Conservation (phyloP, 306 rosid genomes). For the Lithocarpus polystachyus region DNA sequence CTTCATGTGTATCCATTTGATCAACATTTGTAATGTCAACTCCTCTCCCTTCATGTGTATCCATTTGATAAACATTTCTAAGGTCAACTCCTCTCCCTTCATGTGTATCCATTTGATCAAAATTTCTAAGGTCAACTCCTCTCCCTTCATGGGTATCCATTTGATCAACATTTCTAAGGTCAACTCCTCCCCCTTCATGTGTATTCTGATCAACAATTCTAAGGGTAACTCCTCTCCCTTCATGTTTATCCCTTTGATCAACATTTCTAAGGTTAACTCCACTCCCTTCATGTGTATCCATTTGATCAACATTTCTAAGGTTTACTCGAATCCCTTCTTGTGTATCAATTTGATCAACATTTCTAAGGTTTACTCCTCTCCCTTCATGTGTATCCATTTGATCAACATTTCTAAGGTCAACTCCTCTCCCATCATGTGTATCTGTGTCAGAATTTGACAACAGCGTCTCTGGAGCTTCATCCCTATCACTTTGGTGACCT, state of each 20-base stretch:
- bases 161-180: constrained; percentile 35
- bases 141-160: constrained; percentile 12
- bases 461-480: constrained; percentile 38
- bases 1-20: constrained; percentile 19
- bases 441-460: constrained; percentile 31
- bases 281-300: not conserved
- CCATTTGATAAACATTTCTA: constrained; percentile 36
- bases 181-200: not conserved
- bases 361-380: constrained; percentile 21
- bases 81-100: constrained; percentile 10
- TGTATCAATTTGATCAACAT: constrained; percentile 36
- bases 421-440: constrained; percentile 21
- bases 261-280: constrained; percentile 28
- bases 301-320: constrained; percentile 37
- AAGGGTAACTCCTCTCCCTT: constrained; percentile 6
- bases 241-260: constrained; percentile 28
- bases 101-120: constrained; percentile 30
- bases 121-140: constrained; percentile 25
- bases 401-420: constrained; percentile 22
- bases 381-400: not conserved
- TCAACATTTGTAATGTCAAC: constrained; percentile 35
- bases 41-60: not conserved
- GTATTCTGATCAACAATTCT: constrained; percentile 35
- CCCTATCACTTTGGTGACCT: constrained; percentile 35
- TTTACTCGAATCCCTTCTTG: not conserved